Base-by-base conservation (phyloP, 2,329 filamentous ascomycete species). In the Trichoderma sp. region DNA sequence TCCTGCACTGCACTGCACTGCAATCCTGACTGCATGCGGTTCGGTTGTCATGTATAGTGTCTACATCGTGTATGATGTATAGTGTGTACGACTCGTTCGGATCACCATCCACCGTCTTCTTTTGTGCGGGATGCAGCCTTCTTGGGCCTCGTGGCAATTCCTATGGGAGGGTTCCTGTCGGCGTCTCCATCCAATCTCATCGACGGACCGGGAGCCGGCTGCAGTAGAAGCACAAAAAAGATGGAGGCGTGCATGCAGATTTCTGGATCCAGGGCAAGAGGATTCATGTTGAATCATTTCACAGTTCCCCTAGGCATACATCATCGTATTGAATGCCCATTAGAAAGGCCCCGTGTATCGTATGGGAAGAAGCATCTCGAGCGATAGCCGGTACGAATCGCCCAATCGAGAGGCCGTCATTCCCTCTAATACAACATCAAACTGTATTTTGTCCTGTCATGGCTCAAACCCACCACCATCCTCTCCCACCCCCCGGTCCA, bases 181-280 rank as follows among this genome's bases (percentile, higher is more conserved):
- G 71, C 71, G 71, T 74, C 71, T 59, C 71, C 71, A 67, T 65
- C 62, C 71, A 74, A 74, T 74, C 71, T 67, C 63, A 38, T 67
- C 62, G 35, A 50, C 50, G 71, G 31, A 74, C 71, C 62, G 71
- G 62, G 50, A 67, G 71, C 71, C 63, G 60, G 71, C 45, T 24
- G 38, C 60, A 66, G 60, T 16, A 60, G 56, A 33, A 62, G 59
- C 16, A 50, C 11, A 11, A 41, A 14, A 56, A 31, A 21, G 16
- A 18, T 50, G 31, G 62, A 21, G 45, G 53, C 29, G 18, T 24
- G 53, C 6, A 56, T 24, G 59, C 45, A 71, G 69, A 64, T 64
- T 64, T n/a, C 29, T 63, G 38, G 27, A 64, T 14, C 12, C 18
- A 66, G 24, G 64, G 45, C 45, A 50, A 8, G 16, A 65, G 62